These are phyloP conservation scores for Neofusicoccum cordaticola DNA, from an alignment of 2,329 filamentous ascomycete genomes.

Conservation along the genomic window DNA sequence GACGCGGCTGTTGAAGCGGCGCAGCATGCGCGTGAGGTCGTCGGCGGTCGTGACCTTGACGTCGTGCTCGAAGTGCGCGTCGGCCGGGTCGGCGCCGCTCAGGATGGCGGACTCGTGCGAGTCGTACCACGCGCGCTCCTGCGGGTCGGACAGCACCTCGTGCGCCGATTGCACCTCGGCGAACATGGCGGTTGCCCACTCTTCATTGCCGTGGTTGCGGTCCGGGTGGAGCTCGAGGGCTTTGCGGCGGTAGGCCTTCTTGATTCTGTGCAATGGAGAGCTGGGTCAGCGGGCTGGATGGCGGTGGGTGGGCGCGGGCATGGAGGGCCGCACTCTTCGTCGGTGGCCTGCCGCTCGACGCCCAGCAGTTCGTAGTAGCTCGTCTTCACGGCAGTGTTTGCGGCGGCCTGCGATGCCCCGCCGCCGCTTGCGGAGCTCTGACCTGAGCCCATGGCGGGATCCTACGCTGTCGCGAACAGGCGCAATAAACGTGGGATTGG, in stretches of 20 bases:
- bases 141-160: slow-evolving; percentile 90
- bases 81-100: slow-evolving; percentile 48
- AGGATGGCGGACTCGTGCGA: slow-evolving; percentile 86
- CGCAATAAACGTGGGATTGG: not conserved
- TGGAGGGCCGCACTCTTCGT: slow-evolving; percentile 66
- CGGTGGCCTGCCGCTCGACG: slow-evolving; percentile 68
- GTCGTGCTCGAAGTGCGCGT: slow-evolving; percentile 62
- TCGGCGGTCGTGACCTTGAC: slow-evolving; percentile 74
- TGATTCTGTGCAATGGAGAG: slow-evolving; percentile 59
- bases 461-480: not conserved
- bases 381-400: slow-evolving; percentile 53
- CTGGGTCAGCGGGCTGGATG: not conserved
- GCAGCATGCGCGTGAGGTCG: slow-evolving; percentile 74
- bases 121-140: slow-evolving; percentile 97
- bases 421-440: slow-evolving; percentile 40
- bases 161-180: slow-evolving; percentile 92
- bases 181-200: slow-evolving; percentile 79
- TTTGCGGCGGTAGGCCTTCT: slow-evolving; percentile 86
- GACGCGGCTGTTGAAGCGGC: slow-evolving; percentile 73
- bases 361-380: slow-evolving; percentile 85
- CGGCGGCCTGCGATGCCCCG: slow-evolving; percentile 20
- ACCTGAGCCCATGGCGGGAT: slow-evolving; percentile 42
- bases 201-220: slow-evolving; percentile 83
- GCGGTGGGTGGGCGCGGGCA: not conserved
- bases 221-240: slow-evolving; percentile 94